phyloP scores from a whole-genome alignment of 176 grass and related monocot genomes.

The Rhynchospora breviuscula region DNA sequence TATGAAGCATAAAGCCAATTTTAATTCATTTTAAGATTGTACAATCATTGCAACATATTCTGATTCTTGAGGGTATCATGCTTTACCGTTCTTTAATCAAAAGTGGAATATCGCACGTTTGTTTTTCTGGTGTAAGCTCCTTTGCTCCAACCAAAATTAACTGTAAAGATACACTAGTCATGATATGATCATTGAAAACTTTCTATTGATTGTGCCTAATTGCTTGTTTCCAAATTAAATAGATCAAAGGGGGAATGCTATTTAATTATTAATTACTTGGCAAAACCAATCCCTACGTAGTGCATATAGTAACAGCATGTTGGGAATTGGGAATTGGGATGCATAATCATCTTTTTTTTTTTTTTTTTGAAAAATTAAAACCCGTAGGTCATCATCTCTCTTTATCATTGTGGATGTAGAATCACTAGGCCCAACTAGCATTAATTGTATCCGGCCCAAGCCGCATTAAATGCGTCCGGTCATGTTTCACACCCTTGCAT shows the following conservation, averaged over 20 bases:
- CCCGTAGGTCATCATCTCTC: neutral
- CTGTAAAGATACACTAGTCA: neutral
- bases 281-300: no score
- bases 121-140: neutral
- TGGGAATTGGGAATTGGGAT: neutral
- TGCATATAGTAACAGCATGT: no score
- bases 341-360: no score
- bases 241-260: no score
- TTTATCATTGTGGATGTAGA: neutral
- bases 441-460: neutral
- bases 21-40: no score
- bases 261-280: no score
- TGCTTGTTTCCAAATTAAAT: no score
- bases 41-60: no score
- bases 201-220: no score
- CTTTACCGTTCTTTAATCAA: neutral
- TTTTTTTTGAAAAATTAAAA: no score
- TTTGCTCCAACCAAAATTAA: neutral
- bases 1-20: no score
- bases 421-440: neutral
- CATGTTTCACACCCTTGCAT: neutral
- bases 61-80: no score
- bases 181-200: neutral
- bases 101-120: neutral
- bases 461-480: slow-evolving; percentile 3